Evolutionary conservation across 345 rosid species (phyloP), one percentile per base, ranked within the genome.

Genomic region (Salix caprea): DNA sequence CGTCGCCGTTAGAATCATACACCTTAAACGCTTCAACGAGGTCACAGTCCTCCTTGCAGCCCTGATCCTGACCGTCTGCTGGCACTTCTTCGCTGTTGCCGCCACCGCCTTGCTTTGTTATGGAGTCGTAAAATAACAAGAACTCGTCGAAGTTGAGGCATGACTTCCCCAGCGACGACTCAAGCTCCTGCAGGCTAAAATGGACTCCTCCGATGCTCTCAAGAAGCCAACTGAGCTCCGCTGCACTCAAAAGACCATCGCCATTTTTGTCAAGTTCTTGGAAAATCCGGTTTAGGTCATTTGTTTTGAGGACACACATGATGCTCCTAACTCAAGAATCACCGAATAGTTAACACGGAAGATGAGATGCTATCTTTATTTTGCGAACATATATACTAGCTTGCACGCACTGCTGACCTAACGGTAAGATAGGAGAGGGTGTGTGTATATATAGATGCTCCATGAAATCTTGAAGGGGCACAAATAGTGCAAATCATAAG

Each of bases 171-270:
- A 92, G 84, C 1, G 90, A 78, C 1, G 82, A 76, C 76, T 87
- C 89, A 7, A 92, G 86, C 73, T 94, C 96, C 1, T 86, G 79
- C 1, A 62, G 78, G 79, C 83, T 72, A 24, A 70, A 74, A 34
- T 69, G 77, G 50, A 85, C 70, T 2, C 28, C 70, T 2, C 62
- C 62, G 32, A 89, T 87, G 65, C 84, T 77, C 42, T 86, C 88
- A 2, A 94, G 89, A 69, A 90, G 89, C 94, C 97, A 86, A 34
- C 78, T 87, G 1, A 94, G 91, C 84, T 94, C 98, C 71, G 83
- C 94, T 5, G 90, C 69, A 60, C 92, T 87, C 8, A 94, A 86
- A 2, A 82, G 79, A 4, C 87, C 93, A 34, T 94, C 97, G 9
- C 87, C 82, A 83, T 91, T 90, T 79, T 81, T 90, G 90, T 94